Evolutionary conservation across 306 rosid genomes (phyloP), one percentile per base, ranked within the genome.

Genomic region (Prinsepia uniflora): DNA sequence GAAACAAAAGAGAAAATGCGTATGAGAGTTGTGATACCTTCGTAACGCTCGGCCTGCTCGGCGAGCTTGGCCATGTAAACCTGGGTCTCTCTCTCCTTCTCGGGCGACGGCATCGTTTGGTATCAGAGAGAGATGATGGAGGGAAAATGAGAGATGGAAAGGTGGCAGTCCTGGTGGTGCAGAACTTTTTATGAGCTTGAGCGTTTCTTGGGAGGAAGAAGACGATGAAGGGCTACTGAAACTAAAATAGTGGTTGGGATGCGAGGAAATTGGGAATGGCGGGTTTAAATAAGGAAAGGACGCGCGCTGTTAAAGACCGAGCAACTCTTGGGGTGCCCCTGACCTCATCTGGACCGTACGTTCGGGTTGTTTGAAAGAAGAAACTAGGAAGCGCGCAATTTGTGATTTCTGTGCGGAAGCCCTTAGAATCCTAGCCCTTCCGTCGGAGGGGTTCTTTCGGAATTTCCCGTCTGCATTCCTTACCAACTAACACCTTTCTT

Each of bases 1-100:
- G 24, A 9, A 53, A 40, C 45, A 61, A 64, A 55, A 44, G 39
- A 68, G 61, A 40, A 61, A 6, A 43, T 3, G 45, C 19, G 10
- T 8, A 39, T 15, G 47, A 11, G 63, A 47, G 40, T 30, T 2
- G 2, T 30, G 36, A 30, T 30, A 84, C 98, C 98, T 72, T 92
- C 98, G 64, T 92, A 92, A 77, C 98, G 88, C 78, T 92, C 98
- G 59, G 98, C 98, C 78, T 92, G 98, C 63, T 92, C 98, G 40
- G 98, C 85, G 53, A 92, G 96, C 77, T 92, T 92, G 83, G 98
- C 96, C 92, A 88, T 41, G 87, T 92, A 92, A 68, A 92, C 96
- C 79, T 88, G 92, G 65, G 96, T 86, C 71, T 92, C 98, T 86
- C 98, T 84, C 88, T 92, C 96, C 81, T 87, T 92, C 79, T 92